phyloP scores from a whole-genome alignment of 352 stramenopile genomes.

The Phytophthora colocasiae region DNA sequence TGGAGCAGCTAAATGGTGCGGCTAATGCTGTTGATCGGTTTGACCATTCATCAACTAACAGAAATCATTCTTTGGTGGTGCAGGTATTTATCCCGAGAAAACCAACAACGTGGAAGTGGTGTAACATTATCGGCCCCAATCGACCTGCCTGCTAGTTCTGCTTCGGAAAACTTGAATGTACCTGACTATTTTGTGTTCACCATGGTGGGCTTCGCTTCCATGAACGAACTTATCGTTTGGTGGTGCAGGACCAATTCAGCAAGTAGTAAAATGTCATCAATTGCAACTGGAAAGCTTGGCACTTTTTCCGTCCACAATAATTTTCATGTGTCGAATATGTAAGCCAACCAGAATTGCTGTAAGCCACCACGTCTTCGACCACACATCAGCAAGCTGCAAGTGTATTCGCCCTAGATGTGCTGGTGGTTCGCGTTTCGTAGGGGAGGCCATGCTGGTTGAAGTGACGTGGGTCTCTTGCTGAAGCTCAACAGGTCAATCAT shows the following conservation, averaged over 20 bases:
- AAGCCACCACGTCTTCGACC: conserved; percentile 12
- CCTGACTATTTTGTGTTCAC: too few species aligned
- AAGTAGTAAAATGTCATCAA: not conserved
- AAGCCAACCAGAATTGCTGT: conserved; percentile 14
- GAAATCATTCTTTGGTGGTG: conserved; percentile 1
- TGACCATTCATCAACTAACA: conserved; percentile 3
- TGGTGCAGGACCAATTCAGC: too few species aligned
- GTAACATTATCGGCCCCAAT: conserved; percentile 20
- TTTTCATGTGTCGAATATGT: conserved; percentile 14
- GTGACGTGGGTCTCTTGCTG: conserved; percentile 7
- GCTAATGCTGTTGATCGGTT: not conserved
- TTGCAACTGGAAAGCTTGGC: conserved; percentile 4
- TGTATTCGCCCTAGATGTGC: conserved; percentile 4
- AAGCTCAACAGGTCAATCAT: not conserved
- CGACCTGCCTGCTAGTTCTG: conserved; percentile 5
- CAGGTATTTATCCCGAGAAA: conserved; percentile 59
- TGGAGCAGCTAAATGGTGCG: conserved; percentile 89
- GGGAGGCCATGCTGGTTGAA: not conserved
- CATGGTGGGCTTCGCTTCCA: too few species aligned
- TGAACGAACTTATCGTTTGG: too few species aligned
- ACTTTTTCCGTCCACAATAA: conserved; percentile 9
- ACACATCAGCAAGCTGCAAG: conserved; percentile 24
- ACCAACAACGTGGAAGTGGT: conserved; percentile 49
- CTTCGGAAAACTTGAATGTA: not conserved
- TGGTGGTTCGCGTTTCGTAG: not conserved